These are phyloP conservation scores for Testicularia cyperi DNA, from an alignment of 1,284 basidiomycete species.

Conservation along the genomic window DNA sequence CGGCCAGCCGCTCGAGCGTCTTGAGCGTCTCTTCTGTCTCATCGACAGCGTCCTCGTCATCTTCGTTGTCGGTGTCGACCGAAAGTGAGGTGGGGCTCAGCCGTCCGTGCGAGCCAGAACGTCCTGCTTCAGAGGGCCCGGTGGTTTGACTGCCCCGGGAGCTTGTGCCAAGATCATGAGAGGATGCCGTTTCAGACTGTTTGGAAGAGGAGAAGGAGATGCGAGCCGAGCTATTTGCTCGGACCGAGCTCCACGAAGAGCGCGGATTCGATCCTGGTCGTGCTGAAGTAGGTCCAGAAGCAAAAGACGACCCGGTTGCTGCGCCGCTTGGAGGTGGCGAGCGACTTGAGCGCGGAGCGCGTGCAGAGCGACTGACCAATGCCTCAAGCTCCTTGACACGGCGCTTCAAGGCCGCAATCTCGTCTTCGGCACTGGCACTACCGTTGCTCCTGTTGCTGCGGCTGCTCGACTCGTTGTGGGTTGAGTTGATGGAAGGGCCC, in stretches of 20 bases:
- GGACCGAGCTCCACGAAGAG: no score
- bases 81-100: constrained; percentile 9
- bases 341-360: no score
- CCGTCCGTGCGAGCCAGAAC: constrained; percentile 4
- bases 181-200: no score
- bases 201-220: no score
- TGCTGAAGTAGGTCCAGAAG: no score
- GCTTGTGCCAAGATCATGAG: constrained; percentile 13
- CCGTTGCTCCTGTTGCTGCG: neutral
- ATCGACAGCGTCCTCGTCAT: constrained; percentile 20
- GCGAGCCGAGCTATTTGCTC: no score
- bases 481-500: constrained; percentile 1
- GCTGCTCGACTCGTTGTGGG: no score
- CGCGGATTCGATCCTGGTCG: no score
- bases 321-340: neutral
- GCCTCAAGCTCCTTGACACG: constrained; percentile 28
- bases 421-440: constrained; percentile 4
- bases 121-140: constrained; percentile 10
- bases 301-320: constrained; percentile 3
- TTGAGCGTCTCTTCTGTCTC: constrained; percentile 23
- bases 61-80: constrained; percentile 20
- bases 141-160: constrained; percentile 17
- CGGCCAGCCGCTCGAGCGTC: constrained; percentile 33
- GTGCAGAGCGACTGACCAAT: no score
- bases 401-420: constrained; percentile 21